Conservation (phyloP, 768 basidiomycete genomes). For the Punctularia strigosozonata region DNA sequence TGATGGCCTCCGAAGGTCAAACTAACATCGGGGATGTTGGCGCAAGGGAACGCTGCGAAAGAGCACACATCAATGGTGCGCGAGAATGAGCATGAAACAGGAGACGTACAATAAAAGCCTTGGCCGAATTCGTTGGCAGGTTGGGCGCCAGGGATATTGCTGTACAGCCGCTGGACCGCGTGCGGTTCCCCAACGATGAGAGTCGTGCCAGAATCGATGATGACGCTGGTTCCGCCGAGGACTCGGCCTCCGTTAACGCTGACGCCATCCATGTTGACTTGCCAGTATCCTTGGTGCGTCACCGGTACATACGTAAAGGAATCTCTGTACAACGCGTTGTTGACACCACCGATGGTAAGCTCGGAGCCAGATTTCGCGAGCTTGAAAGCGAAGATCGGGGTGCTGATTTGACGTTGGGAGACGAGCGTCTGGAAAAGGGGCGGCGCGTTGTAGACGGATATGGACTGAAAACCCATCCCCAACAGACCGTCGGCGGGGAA, state of each 20-base stretch:
- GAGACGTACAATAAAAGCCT: conserved; percentile 13
- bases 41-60: conserved; percentile 18
- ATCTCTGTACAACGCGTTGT: conserved; percentile 33
- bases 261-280: conserved; percentile 15
- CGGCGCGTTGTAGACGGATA: conserved; percentile 11
- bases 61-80: not conserved
- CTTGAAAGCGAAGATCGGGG: conserved; percentile 36
- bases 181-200: conserved; percentile 14
- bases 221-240: conserved; percentile 5
- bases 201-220: conserved; percentile 22
- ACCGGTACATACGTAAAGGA: conserved; percentile 26
- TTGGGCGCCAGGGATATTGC: conserved; percentile 8
- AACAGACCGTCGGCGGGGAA: conserved; percentile 29
- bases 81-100: not conserved
- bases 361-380: conserved; percentile 30
- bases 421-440: conserved; percentile 29
- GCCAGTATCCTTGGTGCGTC: conserved; percentile 14
- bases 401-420: conserved; percentile 18
- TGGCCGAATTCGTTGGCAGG: conserved; percentile 5
- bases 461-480: conserved; percentile 23
- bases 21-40: conserved; percentile 15
- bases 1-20: conserved; percentile 26
- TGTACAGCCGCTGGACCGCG: conserved; percentile 8
- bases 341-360: conserved; percentile 44
- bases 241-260: conserved; percentile 10